These are phyloP conservation scores for Kluyveromyces lactis DNA, from an alignment of 805 yeast genomes.

Conservation along the genomic window DNA sequence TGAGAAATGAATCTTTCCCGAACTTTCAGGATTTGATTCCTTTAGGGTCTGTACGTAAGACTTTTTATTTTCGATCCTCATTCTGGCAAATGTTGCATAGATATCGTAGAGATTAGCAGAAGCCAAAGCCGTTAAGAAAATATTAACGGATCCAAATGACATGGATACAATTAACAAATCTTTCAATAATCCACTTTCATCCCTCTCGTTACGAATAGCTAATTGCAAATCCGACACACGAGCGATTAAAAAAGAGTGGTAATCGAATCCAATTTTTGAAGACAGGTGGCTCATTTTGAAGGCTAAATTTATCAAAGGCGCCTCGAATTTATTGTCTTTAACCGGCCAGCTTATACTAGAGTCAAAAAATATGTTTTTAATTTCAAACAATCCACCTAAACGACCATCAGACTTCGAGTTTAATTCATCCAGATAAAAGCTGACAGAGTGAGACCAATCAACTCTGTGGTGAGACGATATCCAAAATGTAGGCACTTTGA, in stretches of 20 bases:
- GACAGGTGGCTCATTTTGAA: slow-evolving; percentile 49
- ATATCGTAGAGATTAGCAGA: slow-evolving; percentile 80
- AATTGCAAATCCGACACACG: slow-evolving; percentile 40
- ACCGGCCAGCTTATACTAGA: slow-evolving; percentile 68
- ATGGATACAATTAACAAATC: slow-evolving; percentile 54
- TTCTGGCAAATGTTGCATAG: slow-evolving; percentile 56
- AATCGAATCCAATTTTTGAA: slow-evolving; percentile 67
- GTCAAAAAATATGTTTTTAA: slow-evolving; percentile 44
- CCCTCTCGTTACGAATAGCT: slow-evolving; percentile 63
- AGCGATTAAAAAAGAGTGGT: slow-evolving; percentile 71
- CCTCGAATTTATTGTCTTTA: slow-evolving; percentile 34
- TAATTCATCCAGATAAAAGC: slow-evolving; percentile 48
- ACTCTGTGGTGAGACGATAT: slow-evolving; percentile 55
- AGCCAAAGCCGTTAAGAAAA: slow-evolving; percentile 74
- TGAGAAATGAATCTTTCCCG: slow-evolving; percentile 14
- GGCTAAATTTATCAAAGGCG: slow-evolving; percentile 62
- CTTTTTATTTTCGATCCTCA: slow-evolving; percentile 61
- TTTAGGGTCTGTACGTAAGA: slow-evolving; percentile 70
- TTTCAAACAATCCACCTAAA: slow-evolving; percentile 57
- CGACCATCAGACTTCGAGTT: slow-evolving; percentile 62
- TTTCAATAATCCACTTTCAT: slow-evolving; percentile 34
- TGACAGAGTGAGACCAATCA: slow-evolving; percentile 64
- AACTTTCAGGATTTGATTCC: slow-evolving; percentile 39
- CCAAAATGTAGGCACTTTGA: slow-evolving; percentile 57
- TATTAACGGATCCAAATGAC: slow-evolving; percentile 42